phyloP scores from a whole-genome alignment of 2,329 filamentous ascomycete species.

The Hortaea werneckii region DNA sequence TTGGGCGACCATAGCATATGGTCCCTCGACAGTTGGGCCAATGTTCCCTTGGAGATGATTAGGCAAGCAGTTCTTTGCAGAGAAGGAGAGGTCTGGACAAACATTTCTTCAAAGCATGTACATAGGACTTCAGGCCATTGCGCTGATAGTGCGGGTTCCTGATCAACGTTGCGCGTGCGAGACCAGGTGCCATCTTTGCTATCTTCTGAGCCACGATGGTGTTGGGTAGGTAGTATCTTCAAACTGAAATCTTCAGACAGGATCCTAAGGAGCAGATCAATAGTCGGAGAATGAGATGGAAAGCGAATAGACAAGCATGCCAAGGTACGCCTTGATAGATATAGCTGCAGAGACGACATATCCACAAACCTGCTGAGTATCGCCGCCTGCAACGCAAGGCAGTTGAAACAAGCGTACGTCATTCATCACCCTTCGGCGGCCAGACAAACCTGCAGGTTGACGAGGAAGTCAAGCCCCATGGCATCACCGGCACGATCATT shows the following conservation, averaged over 20 bases:
- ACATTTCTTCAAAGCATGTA: constrained; percentile 17
- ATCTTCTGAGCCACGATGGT: not conserved
- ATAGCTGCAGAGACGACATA: not conserved
- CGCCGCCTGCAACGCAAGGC: not conserved
- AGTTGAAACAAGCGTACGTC: not conserved
- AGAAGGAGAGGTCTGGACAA: not conserved
- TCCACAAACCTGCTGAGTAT: not conserved
- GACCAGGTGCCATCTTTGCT: constrained; percentile 1
- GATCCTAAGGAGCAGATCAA: not conserved
- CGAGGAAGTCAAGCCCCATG: not conserved
- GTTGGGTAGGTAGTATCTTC: not conserved
- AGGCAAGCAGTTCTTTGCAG: not conserved
- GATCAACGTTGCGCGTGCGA: constrained; percentile 17
- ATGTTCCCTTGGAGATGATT: constrained; percentile 38
- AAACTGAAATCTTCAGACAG: not conserved
- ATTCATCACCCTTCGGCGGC: not conserved
- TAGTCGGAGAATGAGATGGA: not conserved
- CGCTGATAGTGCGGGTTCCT: constrained; percentile 19
- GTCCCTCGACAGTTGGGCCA: constrained; percentile 51
- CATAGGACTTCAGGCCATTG: constrained; percentile 23
- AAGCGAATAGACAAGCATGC: not conserved
- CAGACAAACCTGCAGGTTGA: not conserved
- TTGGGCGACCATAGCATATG: constrained; percentile 45
- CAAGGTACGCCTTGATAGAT: not conserved
- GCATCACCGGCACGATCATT: not conserved